phyloP scores from a whole-genome alignment of 2,329 filamentous ascomycete genomes.

The Lecanicillium sp. region DNA sequence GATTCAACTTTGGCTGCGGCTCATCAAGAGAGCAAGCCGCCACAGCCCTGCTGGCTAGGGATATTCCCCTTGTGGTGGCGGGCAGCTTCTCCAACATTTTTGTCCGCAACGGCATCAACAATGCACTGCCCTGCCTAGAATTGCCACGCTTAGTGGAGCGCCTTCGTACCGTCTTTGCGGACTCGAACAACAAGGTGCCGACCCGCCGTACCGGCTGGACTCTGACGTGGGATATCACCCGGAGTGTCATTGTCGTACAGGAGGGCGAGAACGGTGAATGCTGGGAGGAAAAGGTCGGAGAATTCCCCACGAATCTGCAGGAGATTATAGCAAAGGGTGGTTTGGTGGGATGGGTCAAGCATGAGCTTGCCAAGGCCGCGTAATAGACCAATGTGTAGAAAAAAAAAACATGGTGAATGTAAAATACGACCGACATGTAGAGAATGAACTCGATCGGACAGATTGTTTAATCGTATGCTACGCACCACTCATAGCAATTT shows the following conservation, averaged over 20 bases:
- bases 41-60: conserved; percentile 73
- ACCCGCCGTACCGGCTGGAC: conserved; percentile 77
- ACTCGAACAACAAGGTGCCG: conserved; percentile 48
- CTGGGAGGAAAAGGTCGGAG: conserved; percentile 18
- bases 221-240: conserved; percentile 13
- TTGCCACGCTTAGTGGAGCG: conserved; percentile 59
- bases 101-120: conserved; percentile 68
- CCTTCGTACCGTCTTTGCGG: conserved; percentile 52
- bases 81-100: conserved; percentile 85
- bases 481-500: too few relatives aligned
- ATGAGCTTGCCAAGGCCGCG: too few relatives aligned
- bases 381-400: too few relatives aligned
- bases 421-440: too few relatives aligned
- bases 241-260: conserved; percentile 12
- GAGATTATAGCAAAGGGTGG: conserved; percentile 16
- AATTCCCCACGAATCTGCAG: conserved; percentile 15
- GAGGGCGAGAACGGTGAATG: conserved; percentile 12
- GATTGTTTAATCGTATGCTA: too few relatives aligned
- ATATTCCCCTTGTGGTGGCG: conserved; percentile 72
- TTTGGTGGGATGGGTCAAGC: conserved; percentile 14
- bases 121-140: conserved; percentile 66
- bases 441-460: too few relatives aligned
- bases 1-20: conserved; percentile 86
- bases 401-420: too few relatives aligned
- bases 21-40: conserved; percentile 76